Evolutionary conservation across 2,329 filamentous ascomycete species (phyloP), one percentile per base, ranked within the genome.

Genomic region (Neopestalotiopsis rosae): DNA sequence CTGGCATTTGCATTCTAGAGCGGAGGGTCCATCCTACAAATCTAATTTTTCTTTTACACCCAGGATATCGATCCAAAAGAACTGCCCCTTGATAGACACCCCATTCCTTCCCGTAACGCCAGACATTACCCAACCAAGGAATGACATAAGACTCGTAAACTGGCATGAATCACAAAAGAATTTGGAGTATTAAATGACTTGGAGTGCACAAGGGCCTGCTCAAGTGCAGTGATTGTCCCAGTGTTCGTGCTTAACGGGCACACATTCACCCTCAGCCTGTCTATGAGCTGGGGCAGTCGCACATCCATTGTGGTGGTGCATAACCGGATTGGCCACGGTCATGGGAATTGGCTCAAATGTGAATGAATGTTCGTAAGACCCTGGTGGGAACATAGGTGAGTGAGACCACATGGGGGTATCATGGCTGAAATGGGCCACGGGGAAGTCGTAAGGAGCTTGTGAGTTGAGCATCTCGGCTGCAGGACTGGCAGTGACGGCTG

Each of bases 351-450:
- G 76, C 30, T 79, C 79, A 67, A 83, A 73, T 32, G 83, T 79
- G 68, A 81, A 85, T 9, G 81, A 77, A 24, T 79, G 74, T 5
- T 83, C 80, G 68, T 83, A 85, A 10, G 81, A 28, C 24, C 24
- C 24, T 28, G 24, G 24, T 28, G 24, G 24, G 24, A 28, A 28
- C 24, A 28, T 28, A 28, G 24, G 24, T 28, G 24, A 28, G 24
- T 28, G 24, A 28, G 24, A 66, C 80, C 79, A 81, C 14, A 76
- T 73, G 32, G 66, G 65, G 24, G 74, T 74, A 0, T 80, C 78
- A 32, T 77, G 75, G 61, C 72, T 61, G 32, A 72, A 79, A 52
- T 80, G 76, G 32, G 69, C 74, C 7, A 59, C 68, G 30, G 68
- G 76, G 65, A 79, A 76, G 66, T 79, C 76, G 67, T 81, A 80